Evolutionary conservation across 257 asterid species (phyloP).

Genomic region (Cordia subcordata): DNA sequence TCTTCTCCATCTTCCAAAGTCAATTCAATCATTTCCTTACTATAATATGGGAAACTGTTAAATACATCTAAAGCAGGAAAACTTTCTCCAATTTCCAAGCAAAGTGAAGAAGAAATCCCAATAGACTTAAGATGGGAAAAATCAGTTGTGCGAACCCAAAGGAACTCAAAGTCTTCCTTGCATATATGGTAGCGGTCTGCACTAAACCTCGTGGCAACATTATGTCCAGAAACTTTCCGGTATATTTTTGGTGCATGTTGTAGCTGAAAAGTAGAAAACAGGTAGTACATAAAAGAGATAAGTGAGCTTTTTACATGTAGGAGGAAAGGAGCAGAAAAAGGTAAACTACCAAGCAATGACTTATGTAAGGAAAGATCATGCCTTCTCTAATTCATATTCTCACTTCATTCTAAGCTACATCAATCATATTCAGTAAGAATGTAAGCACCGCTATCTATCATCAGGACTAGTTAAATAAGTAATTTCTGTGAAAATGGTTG

Average conservation of each 20-base stretch:
- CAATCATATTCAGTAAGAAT: too few relatives aligned
- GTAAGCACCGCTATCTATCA: too few relatives aligned
- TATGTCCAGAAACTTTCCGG: constrained; percentile 60
- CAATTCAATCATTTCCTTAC: constrained; percentile 39
- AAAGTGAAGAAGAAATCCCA: constrained; percentile 68
- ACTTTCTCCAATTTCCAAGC: constrained; percentile 58
- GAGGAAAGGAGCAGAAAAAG: too few relatives aligned
- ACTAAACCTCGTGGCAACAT: constrained; percentile 54
- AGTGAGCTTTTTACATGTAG: too few relatives aligned
- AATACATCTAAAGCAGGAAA: constrained; percentile 31
- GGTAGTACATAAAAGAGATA: neutral
- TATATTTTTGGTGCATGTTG: constrained; percentile 77
- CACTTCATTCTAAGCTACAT: too few relatives aligned
- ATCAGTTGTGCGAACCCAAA: constrained; percentile 91
- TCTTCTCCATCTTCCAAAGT: constrained; percentile 35
- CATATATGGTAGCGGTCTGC: constrained; percentile 63
- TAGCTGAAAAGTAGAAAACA: constrained; percentile 38
- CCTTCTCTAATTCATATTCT: too few relatives aligned
- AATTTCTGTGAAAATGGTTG: too few relatives aligned
- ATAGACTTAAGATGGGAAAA: constrained; percentile 63
- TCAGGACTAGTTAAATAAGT: too few relatives aligned
- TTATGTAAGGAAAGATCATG: too few relatives aligned
- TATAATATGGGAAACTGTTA: constrained; percentile 45
- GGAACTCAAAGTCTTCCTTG: constrained; percentile 66
- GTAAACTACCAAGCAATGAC: too few relatives aligned